phyloP scores from a whole-genome alignment of 257 asterid species.

The Solanum clarkiae region DNA sequence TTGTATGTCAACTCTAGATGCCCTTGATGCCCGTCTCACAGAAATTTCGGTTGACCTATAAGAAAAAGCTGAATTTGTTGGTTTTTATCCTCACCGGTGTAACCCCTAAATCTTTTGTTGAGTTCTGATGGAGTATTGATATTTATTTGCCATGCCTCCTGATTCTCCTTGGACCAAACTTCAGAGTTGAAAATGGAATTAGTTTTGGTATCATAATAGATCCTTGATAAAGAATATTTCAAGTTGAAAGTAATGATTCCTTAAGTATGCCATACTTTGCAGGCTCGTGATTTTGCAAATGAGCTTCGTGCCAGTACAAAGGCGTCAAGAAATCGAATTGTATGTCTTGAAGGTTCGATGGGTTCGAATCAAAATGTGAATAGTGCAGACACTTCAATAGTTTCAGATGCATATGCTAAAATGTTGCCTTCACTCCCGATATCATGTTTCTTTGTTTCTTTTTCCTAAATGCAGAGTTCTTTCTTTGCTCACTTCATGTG shows the following conservation, averaged over 20 bases:
- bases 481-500: conserved; percentile 96
- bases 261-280: conserved; percentile 3
- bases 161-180: background rate
- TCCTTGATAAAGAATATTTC: background rate
- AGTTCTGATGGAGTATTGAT: background rate
- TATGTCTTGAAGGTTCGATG: conserved; percentile 80
- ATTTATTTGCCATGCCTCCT: background rate
- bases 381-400: conserved; percentile 64
- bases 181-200: background rate
- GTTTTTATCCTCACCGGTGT: background rate
- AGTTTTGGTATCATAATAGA: background rate
- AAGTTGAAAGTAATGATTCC: background rate
- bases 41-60: background rate
- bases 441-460: background rate
- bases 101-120: background rate
- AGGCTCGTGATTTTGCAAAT: conserved; percentile 98
- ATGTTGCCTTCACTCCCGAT: conserved; percentile 17
- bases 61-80: background rate
- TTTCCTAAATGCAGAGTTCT: conserved; percentile 54
- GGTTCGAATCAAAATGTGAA: conserved; percentile 51
- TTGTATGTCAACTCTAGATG: background rate
- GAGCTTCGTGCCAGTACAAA: conserved; percentile 91
- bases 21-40: background rate
- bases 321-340: conserved; percentile 54
- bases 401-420: conserved; percentile 77